Evolutionary conservation across 306 rosid species (phyloP).

Genomic region (Carpinus fangiana): DNA sequence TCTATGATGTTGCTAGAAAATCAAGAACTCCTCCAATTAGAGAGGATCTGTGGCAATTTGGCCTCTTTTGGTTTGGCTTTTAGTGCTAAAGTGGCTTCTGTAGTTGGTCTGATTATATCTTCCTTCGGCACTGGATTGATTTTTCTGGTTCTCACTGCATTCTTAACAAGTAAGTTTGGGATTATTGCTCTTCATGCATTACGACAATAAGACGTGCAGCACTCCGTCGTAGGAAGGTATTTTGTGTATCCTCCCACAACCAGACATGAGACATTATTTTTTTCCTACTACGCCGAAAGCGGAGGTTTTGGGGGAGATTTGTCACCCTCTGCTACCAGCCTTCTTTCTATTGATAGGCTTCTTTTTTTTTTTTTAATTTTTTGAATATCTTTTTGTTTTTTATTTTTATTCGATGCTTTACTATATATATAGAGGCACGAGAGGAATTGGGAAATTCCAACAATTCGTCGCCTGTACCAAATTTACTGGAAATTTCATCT

Average conservation of each 20-base stretch:
- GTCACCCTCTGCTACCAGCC: background rate
- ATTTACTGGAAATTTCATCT: background rate
- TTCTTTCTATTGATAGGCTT: background rate
- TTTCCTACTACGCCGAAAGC: background rate
- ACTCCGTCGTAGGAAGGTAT: background rate
- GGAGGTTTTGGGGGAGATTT: background rate
- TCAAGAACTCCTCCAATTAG: background rate
- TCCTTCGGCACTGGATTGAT: background rate
- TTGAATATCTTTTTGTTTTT: background rate
- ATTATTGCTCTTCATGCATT: background rate
- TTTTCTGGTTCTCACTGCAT: background rate
- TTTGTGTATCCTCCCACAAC: background rate
- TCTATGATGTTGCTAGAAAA: background rate
- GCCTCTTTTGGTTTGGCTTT: background rate
- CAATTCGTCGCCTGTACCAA: background rate
- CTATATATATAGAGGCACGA: background rate
- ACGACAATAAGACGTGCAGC: background rate
- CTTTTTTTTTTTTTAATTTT: too few relatives aligned
- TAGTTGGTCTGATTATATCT: background rate
- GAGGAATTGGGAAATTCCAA: background rate
- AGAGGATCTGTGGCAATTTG: too few relatives aligned
- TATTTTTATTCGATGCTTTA: background rate
- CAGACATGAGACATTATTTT: background rate
- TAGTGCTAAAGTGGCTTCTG: slow-evolving; percentile 10
- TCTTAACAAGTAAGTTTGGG: background rate